Percentiles rank a stretch among this genome's conserved stretches.
Evolutionary conservation across 306 rosid genomes (phyloP).

Genomic region (Fagus crenata): DNA sequence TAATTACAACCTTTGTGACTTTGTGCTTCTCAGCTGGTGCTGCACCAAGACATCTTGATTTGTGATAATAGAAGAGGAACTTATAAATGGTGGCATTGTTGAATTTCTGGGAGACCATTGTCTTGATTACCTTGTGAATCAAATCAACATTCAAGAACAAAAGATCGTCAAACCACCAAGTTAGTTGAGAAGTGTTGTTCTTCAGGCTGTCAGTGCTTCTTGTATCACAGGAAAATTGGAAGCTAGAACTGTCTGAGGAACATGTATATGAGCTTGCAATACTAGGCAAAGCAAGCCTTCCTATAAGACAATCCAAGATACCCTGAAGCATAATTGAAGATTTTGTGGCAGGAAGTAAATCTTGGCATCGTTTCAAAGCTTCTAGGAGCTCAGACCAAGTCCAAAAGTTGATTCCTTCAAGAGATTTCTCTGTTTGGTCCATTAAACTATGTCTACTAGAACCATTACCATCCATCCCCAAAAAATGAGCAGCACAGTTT

Average conservation of each 20-base stretch:
- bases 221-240: conserved; percentile 48
- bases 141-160: conserved; percentile 46
- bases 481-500: conserved; percentile 44
- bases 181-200: conserved; percentile 37
- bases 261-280: conserved; percentile 40
- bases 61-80: conserved; percentile 59
- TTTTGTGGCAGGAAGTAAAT: conserved; percentile 28
- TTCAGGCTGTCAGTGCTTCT: conserved; percentile 38
- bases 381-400: conserved; percentile 62
- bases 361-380: conserved; percentile 66
- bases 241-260: conserved; percentile 53
- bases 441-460: conserved; percentile 26
- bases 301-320: conserved; percentile 48
- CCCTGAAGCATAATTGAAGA: conserved; percentile 34
- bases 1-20: conserved; percentile 39
- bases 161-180: conserved; percentile 85
- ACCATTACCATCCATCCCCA: conserved; percentile 46
- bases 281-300: conserved; percentile 40
- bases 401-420: conserved; percentile 56
- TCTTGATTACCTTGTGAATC: conserved; percentile 47
- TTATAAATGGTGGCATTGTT: conserved; percentile 50
- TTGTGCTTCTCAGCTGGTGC: conserved; percentile 40
- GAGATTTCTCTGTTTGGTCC: conserved; percentile 45
- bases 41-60: conserved; percentile 33
- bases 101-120: conserved; percentile 51